Evolutionary conservation across 805 yeast species (phyloP), one percentile per base, ranked within the genome.

Genomic region (Yamadazyma olivae): DNA sequence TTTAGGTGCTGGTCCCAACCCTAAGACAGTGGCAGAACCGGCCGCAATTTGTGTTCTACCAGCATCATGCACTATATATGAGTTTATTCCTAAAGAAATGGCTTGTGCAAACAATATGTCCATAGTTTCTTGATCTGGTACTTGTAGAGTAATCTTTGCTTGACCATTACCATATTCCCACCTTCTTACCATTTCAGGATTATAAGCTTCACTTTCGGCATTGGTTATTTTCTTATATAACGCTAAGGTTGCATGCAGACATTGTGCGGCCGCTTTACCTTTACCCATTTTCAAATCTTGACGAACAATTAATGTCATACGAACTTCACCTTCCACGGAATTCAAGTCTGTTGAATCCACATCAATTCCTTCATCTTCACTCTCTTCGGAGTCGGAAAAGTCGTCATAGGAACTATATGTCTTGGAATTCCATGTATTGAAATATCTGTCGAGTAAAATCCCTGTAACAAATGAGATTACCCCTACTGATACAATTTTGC

Each of bases 211-310:
- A 2, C 77, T 67, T 3, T 65, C 54, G 4, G 76, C 72, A 25
- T 70, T 63, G 25, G 75, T 66, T 64, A 83, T 82, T 43, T 78
- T 62, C 51, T 84, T 81, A 61, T 85, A 93, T 48, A 93, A 79
- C 0, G 93, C 90, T 22, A 93, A 71, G 0, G 98, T 95, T n/a
- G 99, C 99, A 64, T 93, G 99, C 25, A 89, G 82, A 59, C 98
- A 91, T 56, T 93, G 99, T 5, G 99, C 99, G 4, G 98, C 97
- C 2, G 86, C 82, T 56, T 93, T 93, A 16, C 99, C 99, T 60
- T 87, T 88, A 21, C 83, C 79, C 98, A 93, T 93, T 28, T 79
- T 81, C 42, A 93, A 65, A 56, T 93, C 99, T 19, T 82, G 84
- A 41, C 99, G 78, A 4, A 93, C 88, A 3, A 89, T 79, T 17